Evolutionary conservation across 768 basidiomycete genomes (phyloP), one percentile per base, ranked within the genome.

Genomic region (Termitomyces titanicus): DNA sequence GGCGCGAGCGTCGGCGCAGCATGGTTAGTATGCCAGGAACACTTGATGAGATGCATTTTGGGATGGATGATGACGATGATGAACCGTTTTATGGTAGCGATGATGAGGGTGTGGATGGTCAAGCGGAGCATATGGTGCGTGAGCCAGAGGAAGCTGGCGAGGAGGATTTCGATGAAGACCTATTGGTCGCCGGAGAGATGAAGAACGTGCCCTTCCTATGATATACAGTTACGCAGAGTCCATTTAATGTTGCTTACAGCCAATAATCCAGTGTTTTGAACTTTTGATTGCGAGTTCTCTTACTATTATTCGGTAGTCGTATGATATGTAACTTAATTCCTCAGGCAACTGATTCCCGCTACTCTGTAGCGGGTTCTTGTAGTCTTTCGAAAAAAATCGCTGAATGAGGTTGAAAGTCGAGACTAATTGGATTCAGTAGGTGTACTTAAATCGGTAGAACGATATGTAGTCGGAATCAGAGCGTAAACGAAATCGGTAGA

Each of bases 21-120:
- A 81, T 88, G 69, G 82, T 83, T 40, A 93, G 91, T 65, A 93
- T 95, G 88, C 92, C 91, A 12, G 92, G 92, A 29, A 88, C 89
- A 20, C 69, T 93, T 56, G 83, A 87, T 55, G 81, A 86, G 58
- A 75, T 79, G 63, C 74, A 81, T 47, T 82, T 84, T 58, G 81
- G 73, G 15, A 68, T 81, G 58, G 80, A 81, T 40, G 80, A 82
- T 7, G 82, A 81, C 9, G 73, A 72, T 1, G 71, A 69, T 10
- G 68, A 70, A n/a, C 65, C 64, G 1, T 68, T 69, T 7, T 70
- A 68, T 27, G 63, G 57, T 18, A 70, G 67, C 15, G 68, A 70
- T 9, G 71, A 66, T 37, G 68, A 67, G 33, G 73, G 68, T 17
- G 66, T 68, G 48, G 74, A 74, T 10, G 69, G 63, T 27, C 63